Base-by-base conservation (phyloP, 805 yeast species). In the Wickerhamiella spandovensis region DNA sequence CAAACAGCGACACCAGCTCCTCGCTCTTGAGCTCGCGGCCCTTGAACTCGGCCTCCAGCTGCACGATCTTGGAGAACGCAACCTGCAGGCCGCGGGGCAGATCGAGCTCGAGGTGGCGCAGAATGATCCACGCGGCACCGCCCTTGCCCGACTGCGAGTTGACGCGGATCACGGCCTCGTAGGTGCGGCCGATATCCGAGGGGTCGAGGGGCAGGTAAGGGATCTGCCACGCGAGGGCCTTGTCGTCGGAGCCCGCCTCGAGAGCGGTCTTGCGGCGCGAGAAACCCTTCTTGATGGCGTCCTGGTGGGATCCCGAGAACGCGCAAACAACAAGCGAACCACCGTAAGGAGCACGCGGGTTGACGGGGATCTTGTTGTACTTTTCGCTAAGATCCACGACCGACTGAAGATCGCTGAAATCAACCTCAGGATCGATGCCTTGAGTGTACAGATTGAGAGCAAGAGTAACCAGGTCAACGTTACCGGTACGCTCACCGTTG, bases 71-170 rank as follows among this genome's bases (percentile, higher is more conserved):
- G 28, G 89, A 82, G 64, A 82, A 84, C 41, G 81, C 82, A 42
- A 84, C 78, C 68, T 84, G 94, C 61, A 84, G 70, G 39, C 82
- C 83, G 64, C 90, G 77, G 42, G 95, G 95, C 58, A 85, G 74
- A 63, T 84, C 94, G 52, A 84, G 75, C 60, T 82, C 90, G 65
- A 85, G 73, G 56, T 77, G 75, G 56, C 85, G 74, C 62, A 84
- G 72, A 61, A 84, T 82, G 56, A 85, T 81, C 92, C 94, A 84
- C 5, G 94, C 85, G 10, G 90, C 83, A 57, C 94, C 94, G 60
- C 94, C 94, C 68, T 84, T 84, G 54, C 95, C 95, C 23, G 85
- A 77, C 68, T 84, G 94, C 12, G 92, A 84, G 67, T 84, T 84
- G 64, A 84, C 92, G 62, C 95, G 78, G 58, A 84, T 84, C 50